Percentiles rank a stretch among this genome's conserved stretches.
These are phyloP conservation scores for Pythium guiyangense DNA, from an alignment of 352 stramenopile species.

Conservation along the genomic window DNA sequence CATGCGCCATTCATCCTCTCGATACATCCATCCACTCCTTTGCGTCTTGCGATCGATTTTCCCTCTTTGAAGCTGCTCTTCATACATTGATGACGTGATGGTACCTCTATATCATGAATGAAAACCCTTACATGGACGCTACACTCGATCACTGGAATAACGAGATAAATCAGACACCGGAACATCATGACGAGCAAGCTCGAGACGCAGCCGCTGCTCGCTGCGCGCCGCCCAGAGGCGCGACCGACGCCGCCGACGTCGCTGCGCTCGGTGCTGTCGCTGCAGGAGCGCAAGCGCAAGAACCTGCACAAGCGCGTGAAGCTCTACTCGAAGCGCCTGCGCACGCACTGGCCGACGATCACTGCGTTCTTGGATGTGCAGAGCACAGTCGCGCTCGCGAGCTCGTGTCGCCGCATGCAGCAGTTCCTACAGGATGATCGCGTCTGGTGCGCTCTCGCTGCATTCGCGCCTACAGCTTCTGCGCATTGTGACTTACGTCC, in stretches of 20 bases:
- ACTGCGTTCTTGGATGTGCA: slow-evolving; percentile 28
- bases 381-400: slow-evolving; percentile 31
- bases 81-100: too few species aligned
- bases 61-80: too few species aligned
- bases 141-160: too few species aligned
- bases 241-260: slow-evolving; percentile 7
- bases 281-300: slow-evolving; percentile 30
- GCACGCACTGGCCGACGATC: slow-evolving; percentile 35
- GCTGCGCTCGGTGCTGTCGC: slow-evolving; percentile 17
- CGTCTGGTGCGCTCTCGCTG: slow-evolving; percentile 25
- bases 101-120: too few species aligned
- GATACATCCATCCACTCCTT: too few species aligned
- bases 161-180: too few species aligned
- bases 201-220: slow-evolving; percentile 3
- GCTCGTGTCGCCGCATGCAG: slow-evolving; percentile 32
- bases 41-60: too few species aligned
- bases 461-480: not conserved
- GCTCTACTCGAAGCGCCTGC: slow-evolving; percentile 51
- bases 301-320: slow-evolving; percentile 52
- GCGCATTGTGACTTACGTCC: not conserved
- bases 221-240: not conserved
- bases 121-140: too few species aligned
- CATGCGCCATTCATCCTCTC: too few species aligned
- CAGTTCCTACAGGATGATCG: slow-evolving; percentile 34
- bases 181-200: not conserved